phyloP scores from a whole-genome alignment of 768 basidiomycete genomes.

The Boletus insuetus region DNA sequence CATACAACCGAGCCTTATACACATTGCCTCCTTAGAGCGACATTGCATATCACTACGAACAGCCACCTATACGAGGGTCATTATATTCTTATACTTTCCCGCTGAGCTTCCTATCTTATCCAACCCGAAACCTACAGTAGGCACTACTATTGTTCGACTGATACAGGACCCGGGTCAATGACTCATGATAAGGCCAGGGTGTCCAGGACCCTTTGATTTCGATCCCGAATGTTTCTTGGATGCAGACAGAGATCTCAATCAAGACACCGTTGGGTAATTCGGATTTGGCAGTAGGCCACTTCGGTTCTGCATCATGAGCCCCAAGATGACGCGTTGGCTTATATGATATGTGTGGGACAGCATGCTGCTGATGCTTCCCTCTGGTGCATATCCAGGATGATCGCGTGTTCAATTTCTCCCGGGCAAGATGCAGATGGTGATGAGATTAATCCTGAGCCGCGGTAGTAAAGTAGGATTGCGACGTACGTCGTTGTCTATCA shows the following conservation, averaged over 20 bases:
- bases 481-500: constrained; percentile 3
- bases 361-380: constrained; percentile 27
- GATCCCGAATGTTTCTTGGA: constrained; percentile 31
- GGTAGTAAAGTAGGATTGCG: constrained; percentile 16
- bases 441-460: constrained; percentile 11
- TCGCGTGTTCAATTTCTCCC: constrained; percentile 29
- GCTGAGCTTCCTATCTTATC: neutral
- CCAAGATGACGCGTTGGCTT: neutral
- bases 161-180: constrained; percentile 28
- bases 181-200: constrained; percentile 29
- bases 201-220: constrained; percentile 32
- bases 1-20: neutral
- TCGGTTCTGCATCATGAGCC: neutral
- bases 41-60: constrained; percentile 18
- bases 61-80: constrained; percentile 24
- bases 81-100: neutral
- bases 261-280: constrained; percentile 23
- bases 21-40: constrained; percentile 1
- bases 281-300: constrained; percentile 27
- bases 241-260: constrained; percentile 18
- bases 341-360: constrained; percentile 22
- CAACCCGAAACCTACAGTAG: constrained; percentile 14
- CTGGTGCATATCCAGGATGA: constrained; percentile 28
- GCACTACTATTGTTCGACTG: neutral
- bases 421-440: constrained; percentile 22